Evolutionary conservation across 768 basidiomycete species (phyloP).

Genomic region (Tremella fuciformis): DNA sequence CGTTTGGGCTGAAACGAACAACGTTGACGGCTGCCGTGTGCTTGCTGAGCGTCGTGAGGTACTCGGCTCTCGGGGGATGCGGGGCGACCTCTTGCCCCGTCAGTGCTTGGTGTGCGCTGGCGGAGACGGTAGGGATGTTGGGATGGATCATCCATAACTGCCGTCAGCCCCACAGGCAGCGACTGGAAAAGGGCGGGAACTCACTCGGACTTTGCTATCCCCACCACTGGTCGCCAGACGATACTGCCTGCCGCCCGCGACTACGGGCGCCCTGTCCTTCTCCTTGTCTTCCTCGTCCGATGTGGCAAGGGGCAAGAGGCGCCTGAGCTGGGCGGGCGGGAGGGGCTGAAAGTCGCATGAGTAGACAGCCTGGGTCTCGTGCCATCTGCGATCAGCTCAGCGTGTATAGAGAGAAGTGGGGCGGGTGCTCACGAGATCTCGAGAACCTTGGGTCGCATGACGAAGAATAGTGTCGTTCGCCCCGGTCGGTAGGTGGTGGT

Average conservation of each 20-base stretch:
- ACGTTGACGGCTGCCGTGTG: conserved; percentile 96
- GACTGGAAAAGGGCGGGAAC: conserved; percentile 42
- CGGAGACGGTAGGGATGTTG: conserved; percentile 67
- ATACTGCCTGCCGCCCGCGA: conserved; percentile 61
- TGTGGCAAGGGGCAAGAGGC: conserved; percentile 40
- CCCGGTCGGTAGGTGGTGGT: too few species aligned
- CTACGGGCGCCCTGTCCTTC: conserved; percentile 13
- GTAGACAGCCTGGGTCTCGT: conserved; percentile 60
- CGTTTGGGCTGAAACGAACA: conserved; percentile 91
- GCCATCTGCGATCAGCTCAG: conserved; percentile 38
- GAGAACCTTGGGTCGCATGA: conserved; percentile 49
- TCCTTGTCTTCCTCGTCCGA: conserved; percentile 27
- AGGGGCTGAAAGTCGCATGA: conserved; percentile 93
- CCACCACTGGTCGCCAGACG: conserved; percentile 91
- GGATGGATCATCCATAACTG: conserved; percentile 95
- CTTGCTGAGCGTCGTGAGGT: conserved; percentile 85
- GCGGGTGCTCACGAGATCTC: conserved; percentile 46
- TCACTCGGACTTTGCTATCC: conserved; percentile 91
- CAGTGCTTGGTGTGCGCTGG: conserved; percentile 39
- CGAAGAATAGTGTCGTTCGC: conserved; percentile 7
- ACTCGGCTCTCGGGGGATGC: conserved; percentile 85
- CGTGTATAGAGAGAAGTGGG: not conserved
- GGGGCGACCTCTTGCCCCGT: conserved; percentile 51
- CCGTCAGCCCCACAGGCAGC: not conserved
- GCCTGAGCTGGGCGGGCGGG: conserved; percentile 57